Evolutionary conservation across 2,329 filamentous ascomycete species (phyloP).

Genomic region (Lachnellula cervina): DNA sequence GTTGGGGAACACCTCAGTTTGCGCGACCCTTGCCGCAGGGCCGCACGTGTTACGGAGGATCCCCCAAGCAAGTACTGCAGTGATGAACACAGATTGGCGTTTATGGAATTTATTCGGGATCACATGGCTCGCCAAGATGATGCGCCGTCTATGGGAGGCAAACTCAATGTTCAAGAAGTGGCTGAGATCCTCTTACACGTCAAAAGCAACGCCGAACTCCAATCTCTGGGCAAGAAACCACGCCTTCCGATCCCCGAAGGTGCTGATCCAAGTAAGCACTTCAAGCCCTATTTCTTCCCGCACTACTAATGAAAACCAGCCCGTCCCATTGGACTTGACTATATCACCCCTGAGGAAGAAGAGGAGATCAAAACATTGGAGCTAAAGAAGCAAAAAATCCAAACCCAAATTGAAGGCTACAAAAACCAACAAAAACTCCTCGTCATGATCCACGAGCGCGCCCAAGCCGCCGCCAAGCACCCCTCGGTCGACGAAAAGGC

Average conservation of each 20-base stretch:
- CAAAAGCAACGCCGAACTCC: constrained; percentile 18
- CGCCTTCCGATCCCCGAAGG: constrained; percentile 22
- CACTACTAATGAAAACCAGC: constrained; percentile 11
- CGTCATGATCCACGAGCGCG: constrained; percentile 24
- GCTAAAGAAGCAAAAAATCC: constrained; percentile 12
- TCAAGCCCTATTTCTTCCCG: neutral
- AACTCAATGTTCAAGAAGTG: constrained; percentile 24
- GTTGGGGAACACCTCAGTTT: constrained; percentile 11
- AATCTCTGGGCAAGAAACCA: constrained; percentile 27
- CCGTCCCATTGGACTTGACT: constrained; percentile 23
- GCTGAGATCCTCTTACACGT: constrained; percentile 16
- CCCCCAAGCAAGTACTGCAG: constrained; percentile 31
- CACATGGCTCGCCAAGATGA: constrained; percentile 17
- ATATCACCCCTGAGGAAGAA: constrained; percentile 26
- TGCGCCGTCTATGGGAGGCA: constrained; percentile 26
- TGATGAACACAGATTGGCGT: constrained; percentile 24
- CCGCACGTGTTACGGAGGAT: constrained; percentile 25
- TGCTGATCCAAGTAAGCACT: constrained; percentile 25
- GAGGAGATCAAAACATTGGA: constrained; percentile 19
- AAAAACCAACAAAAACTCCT: constrained; percentile 22
- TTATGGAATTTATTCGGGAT: constrained; percentile 18
- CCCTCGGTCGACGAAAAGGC: constrained; percentile 20
- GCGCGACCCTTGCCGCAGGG: constrained; percentile 20
- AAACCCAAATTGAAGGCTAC: constrained; percentile 18
- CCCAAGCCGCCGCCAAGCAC: constrained; percentile 17